Evolutionary conservation across 2,329 filamentous ascomycete genomes (phyloP), one percentile per base, ranked within the genome.

Genomic region (Fusarium mangiferae): DNA sequence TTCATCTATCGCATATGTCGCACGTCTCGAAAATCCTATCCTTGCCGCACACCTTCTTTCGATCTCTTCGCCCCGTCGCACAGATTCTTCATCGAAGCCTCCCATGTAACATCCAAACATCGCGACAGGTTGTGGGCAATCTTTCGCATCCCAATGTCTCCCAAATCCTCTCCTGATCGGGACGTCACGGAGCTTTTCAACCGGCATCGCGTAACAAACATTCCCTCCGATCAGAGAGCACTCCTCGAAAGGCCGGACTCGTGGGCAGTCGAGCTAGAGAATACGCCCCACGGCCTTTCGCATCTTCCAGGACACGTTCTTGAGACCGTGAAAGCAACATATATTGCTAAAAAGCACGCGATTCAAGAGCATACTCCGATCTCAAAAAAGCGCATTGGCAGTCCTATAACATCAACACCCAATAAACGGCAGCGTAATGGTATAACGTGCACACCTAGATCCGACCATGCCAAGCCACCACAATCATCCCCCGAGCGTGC

Each of bases 221-320:
- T 87, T 12, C 82, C 84, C 1, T 79, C 77, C 22, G 81, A 85
- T 45, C 86, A 87, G 70, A 78, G 78, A 33, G 59, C 61, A 8
- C 75, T 87, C 5, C 76, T 87, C 3, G 79, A 82, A 5, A 63
- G 73, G 1, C 56, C 77, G 7, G 77, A 81, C 58, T 80, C 84
- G 4, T 87, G 85, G 85, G 79, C 79, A 7, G 71, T 78, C 7
- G 72, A 78, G 42, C 55, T 78, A 11, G 78, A 73, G 48, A 73
- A 74, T 20, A 68, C 66, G 14, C 70, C 74, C 24, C 75, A 78
- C 15, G 79, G 77, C 5, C 38, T 75, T 7, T 70, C 73, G 46
- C 82, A 83, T 51, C 72, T 86, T 17, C 85, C 85, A 2, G 63
- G 68, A 6, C 75, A 81, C 44, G 80, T 85, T 15, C 60, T 85